A percentile compares a stretch with the other conserved stretches of the same genome.
Conservation (phyloP, 768 basidiomycete genomes). For the Pholiota conissans region DNA sequence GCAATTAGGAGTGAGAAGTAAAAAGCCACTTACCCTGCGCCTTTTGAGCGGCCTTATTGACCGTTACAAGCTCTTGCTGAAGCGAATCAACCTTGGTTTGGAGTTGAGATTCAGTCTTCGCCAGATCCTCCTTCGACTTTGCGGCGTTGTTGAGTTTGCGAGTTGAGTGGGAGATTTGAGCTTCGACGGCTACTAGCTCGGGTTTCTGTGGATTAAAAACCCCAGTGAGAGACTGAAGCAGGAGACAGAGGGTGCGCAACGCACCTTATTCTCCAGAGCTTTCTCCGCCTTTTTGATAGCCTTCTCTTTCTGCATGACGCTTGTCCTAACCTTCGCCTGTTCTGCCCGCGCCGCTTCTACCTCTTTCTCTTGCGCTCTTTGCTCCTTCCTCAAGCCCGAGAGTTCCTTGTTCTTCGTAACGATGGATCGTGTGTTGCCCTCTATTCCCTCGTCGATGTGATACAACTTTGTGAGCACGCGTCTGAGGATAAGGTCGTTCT, state of each 20-base stretch:
- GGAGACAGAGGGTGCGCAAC: conserved; percentile 6
- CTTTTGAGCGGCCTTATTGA: conserved; percentile 68
- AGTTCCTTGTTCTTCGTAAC: conserved; percentile 74
- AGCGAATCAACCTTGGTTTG: conserved; percentile 53
- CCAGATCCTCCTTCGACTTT: conserved; percentile 61
- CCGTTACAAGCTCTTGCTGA: conserved; percentile 63
- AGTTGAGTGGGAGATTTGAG: conserved; percentile 83
- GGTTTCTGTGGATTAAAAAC: conserved; percentile 59
- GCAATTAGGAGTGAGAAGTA: not conserved
- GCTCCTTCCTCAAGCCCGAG: conserved; percentile 64
- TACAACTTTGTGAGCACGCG: conserved; percentile 87
- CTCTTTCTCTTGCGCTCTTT: conserved; percentile 66
- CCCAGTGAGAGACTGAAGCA: not conserved
- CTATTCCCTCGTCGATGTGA: conserved; percentile 85
- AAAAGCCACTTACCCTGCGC: conserved; percentile 64
- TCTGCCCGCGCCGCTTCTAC: conserved; percentile 74
- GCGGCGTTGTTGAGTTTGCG: conserved; percentile 76
- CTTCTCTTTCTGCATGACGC: conserved; percentile 83
- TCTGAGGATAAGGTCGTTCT: conserved; percentile 80
- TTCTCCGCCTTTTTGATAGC: conserved; percentile 91
- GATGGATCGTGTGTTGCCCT: conserved; percentile 68
- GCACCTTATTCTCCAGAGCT: conserved; percentile 77
- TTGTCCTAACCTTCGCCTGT: conserved; percentile 75
- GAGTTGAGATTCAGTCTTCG: conserved; percentile 48
- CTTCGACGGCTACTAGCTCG: conserved; percentile 78